Evolutionary conservation across 306 rosid genomes (phyloP).

Genomic region (Cicer yamashitae): DNA sequence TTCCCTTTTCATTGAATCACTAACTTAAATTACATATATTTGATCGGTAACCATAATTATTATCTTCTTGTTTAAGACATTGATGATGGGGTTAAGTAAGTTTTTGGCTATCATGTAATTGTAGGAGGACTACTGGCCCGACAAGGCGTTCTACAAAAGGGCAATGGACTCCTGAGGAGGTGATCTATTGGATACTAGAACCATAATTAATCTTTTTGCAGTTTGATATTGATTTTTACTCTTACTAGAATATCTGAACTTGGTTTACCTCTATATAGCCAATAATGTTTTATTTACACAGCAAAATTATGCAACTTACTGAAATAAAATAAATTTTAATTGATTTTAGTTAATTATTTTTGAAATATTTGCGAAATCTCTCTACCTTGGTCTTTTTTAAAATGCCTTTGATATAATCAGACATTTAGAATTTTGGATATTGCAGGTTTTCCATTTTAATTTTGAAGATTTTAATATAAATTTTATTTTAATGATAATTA

Average conservation of each 20-base stretch:
- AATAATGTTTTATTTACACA: constrained; percentile 39
- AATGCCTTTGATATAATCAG: neutral
- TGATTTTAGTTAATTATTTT: constrained; percentile 14
- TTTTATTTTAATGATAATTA: neutral
- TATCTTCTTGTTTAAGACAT: constrained; percentile 35
- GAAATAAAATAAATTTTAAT: neutral
- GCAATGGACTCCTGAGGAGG: constrained; percentile 98
- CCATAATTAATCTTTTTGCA: constrained; percentile 19
- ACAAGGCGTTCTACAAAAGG: constrained; percentile 99
- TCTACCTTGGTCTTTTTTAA: neutral
- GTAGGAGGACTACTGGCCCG: constrained; percentile 98
- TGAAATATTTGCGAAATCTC: neutral
- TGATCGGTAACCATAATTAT: neutral
- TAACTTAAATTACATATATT: constrained; percentile 3
- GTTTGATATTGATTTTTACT: constrained; percentile 25
- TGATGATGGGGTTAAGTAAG: constrained; percentile 2
- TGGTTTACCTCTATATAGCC: constrained; percentile 35
- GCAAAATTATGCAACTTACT: neutral
- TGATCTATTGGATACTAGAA: constrained; percentile 39
- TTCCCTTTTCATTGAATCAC: constrained; percentile 17
- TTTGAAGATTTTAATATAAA: constrained; percentile 6
- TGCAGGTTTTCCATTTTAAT: neutral
- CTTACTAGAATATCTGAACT: constrained; percentile 2
- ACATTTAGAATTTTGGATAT: constrained; percentile 18
- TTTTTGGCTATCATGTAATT: constrained; percentile 38